These are phyloP conservation scores for Phylloporus arenicola DNA, from an alignment of 768 basidiomycete species.

Conservation along the genomic window DNA sequence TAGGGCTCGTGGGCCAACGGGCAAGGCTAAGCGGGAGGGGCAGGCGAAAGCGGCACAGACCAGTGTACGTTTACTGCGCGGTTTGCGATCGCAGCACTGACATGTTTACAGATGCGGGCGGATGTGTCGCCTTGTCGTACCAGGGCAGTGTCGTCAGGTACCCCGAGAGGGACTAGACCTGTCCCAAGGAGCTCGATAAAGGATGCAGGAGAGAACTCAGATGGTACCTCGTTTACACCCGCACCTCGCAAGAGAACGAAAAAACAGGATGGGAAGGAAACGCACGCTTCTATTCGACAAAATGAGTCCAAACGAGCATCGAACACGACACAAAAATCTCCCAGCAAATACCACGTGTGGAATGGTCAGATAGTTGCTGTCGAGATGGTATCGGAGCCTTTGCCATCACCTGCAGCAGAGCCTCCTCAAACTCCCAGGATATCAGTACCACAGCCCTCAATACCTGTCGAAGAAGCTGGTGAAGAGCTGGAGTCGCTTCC, in stretches of 20 bases:
- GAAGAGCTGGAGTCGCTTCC: not conserved
- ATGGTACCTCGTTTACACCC: not conserved
- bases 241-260: conserved; percentile 1
- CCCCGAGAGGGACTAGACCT: not conserved
- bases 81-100: not conserved
- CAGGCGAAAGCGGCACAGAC: not conserved
- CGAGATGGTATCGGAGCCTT: not conserved
- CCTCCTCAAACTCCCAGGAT: not conserved
- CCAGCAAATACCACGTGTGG: conserved; percentile 9
- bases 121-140: not conserved
- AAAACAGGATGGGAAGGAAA: not conserved
- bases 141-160: not conserved
- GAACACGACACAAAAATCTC: not conserved
- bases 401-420: not conserved
- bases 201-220: not conserved
- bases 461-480: not conserved
- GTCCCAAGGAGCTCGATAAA: not conserved
- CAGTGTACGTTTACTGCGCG: not conserved
- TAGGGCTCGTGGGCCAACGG: not conserved
- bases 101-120: not conserved
- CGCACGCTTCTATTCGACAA: not conserved
- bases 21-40: not conserved
- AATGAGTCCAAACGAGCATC: not conserved
- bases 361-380: conserved; percentile 13
- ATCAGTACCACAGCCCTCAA: not conserved